These are phyloP conservation scores for Chrysochromulina tobinii DNA, from an alignment of 78 protist species.

Conservation along the genomic window DNA sequence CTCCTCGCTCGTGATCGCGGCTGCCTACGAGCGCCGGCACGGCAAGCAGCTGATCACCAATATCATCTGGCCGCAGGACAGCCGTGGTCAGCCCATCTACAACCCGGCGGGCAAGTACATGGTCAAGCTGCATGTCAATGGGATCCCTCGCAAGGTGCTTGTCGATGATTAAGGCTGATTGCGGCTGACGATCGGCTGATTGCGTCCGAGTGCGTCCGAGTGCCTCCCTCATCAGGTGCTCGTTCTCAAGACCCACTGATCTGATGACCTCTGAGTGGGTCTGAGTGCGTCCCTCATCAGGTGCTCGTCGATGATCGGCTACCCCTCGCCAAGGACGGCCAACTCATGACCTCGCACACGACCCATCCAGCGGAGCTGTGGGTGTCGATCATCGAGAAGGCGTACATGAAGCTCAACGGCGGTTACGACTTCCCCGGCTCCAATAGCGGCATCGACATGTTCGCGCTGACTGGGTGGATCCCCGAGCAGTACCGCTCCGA, in stretches of 20 bases:
- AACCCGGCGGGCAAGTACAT: conserved; percentile 38
- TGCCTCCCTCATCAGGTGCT: no score
- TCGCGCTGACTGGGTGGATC: conserved; percentile 56
- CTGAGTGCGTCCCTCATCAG: no score
- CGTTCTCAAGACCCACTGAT: no score
- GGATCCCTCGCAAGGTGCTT: conserved; percentile 12
- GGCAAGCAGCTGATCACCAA: background rate
- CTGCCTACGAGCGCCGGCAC: conserved; percentile 31
- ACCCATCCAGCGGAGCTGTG: conserved; percentile 38
- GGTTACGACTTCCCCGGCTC: conserved; percentile 54
- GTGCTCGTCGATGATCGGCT: conserved; percentile 37
- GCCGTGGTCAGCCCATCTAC: conserved; percentile 24
- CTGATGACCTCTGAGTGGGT: no score
- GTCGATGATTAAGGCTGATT: background rate
- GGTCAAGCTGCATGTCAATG: conserved; percentile 44
- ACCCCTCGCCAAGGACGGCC: background rate
- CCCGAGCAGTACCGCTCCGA: conserved; percentile 31
- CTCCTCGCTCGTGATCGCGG: conserved; percentile 39
- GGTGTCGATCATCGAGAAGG: conserved; percentile 60
- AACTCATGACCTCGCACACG: conserved; percentile 5
- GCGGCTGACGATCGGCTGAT: no score
- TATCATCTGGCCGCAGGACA: conserved; percentile 47
- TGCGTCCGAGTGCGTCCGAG: no score
- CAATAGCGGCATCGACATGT: conserved; percentile 29
- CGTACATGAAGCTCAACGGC: conserved; percentile 51